Conservation (phyloP, 257 asterid genomes). For the Capsicum pubescens region DNA sequence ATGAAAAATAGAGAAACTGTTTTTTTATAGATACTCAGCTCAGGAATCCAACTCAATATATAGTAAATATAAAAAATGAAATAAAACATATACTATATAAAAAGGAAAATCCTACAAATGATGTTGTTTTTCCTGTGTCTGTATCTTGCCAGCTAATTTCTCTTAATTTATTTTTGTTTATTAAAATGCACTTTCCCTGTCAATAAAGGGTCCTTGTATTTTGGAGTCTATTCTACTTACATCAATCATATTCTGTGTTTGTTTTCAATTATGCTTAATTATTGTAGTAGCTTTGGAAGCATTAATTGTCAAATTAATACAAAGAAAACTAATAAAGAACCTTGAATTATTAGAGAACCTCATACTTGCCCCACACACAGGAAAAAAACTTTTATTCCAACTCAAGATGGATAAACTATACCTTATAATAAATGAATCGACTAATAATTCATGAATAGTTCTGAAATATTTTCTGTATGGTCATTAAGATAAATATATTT, state of each 20-base stretch:
- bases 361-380: not conserved
- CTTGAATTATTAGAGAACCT: constrained; percentile 22
- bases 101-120: constrained; percentile 6
- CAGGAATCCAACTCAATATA: not conserved
- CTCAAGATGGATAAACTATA: not conserved
- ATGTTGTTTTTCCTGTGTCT: not conserved
- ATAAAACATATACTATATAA: not conserved
- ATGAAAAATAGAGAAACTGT: too few species aligned
- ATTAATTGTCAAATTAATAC: constrained; percentile 1
- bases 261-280: constrained; percentile 27
- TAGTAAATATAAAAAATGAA: not conserved
- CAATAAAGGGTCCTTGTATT: not conserved
- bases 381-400: not conserved
- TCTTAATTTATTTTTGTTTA: not conserved
- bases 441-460: too few species aligned
- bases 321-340: not conserved
- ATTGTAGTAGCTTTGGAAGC: not conserved
- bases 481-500: not conserved
- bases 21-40: not conserved
- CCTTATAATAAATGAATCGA: not conserved
- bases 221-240: not conserved
- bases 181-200: not conserved
- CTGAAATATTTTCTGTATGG: not conserved
- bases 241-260: constrained; percentile 24
- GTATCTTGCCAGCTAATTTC: constrained; percentile 8